Base-by-base conservation (phyloP, 2,329 filamentous ascomycete species). In the Elsinoe australis region DNA sequence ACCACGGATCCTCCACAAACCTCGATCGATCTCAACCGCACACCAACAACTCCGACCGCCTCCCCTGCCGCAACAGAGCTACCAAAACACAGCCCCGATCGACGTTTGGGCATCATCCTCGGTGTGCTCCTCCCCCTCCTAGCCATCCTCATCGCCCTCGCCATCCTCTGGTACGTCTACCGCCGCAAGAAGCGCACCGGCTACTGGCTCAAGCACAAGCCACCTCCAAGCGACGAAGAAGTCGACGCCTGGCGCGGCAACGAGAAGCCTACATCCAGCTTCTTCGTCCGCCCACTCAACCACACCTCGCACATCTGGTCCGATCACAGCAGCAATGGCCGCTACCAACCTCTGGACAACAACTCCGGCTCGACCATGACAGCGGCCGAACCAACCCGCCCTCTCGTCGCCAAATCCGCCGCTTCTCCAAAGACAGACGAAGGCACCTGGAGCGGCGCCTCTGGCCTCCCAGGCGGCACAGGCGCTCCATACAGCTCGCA, bases 51-150 rank as follows among this genome's bases (percentile, higher is more conserved):
- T 7, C 47, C 52, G 12, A 26, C 45, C 19, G 39, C 9, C 18
- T 14, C 31, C 15, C 5, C 38, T 1, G 24, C 22, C 5, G 22
- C 47, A 14, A 28, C 34, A n/a, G n/a, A n/a, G n/a, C n/a, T n/a
- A 1, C 28, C 49, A 3, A 49, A 44, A 29, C 47, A 36, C 14
- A 21, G 26, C 10, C 17, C 39, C 10, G 39, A 44, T 18, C 39
- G 39, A 14, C 39, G 26, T 29, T 38, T 57, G 2, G 55, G 55
- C 5, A 56, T 57, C 22, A 48, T 52, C 18, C 42, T 57, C 2
- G 55, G 55, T 9, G 55, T 56, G 5, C 50, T 49, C 4, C 49
- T 57, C 10, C 51, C 54, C 4, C 46, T 50, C 5, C 44, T 57
- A 8, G 53, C 55, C 0, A 17, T 57, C 15, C 51, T 41, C 19